Evolutionary conservation across 192 early-diverging fungal genomes (phyloP), one percentile per base, ranked within the genome.

Genomic region (Backusella parvicylindrica): DNA sequence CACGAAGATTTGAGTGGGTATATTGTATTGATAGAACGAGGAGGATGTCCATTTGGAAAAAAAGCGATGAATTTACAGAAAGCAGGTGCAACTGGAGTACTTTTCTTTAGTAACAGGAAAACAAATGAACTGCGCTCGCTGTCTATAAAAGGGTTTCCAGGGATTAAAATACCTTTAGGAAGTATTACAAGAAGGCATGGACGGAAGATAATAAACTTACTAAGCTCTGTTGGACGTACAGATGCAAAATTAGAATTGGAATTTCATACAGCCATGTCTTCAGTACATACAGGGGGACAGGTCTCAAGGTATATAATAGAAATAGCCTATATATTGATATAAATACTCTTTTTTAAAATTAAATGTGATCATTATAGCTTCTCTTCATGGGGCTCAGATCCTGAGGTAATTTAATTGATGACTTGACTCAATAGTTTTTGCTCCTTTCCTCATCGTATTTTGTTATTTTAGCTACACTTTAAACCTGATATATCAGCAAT

Each of bases 311-410:
- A 56, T 74, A 47, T 67, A n/a, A n/a, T 69, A 47, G 71, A 66
- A 0, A 77, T 63, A 28, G n/a, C n/a, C n/a, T n/a, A 75, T 80
- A 13, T 73, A 75, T 75, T 5, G 60, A 47, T 75, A 70, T 75
- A 50, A 50, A 18, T 2, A 49, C 63, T n/a, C n/a, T n/a, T n/a
- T n/a, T n/a, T 50, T 64, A 73, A 28, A 74, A 64, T 18, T 84
- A 81, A 64, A 66, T 74, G n/a, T 60, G 76, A 83, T 40, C 86
- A 84, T 35, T 66, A 35, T 49, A 75, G 66, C 3, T 95, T 92
- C 71, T 92, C 92, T 21, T 91, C 91, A 16, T 88, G 86, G 81
- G 95, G 95, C 11, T 67, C 66, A 11, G 66, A 75, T 68, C 41
- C 74, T 33, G 74, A 68, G 66, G 74, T 75, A 75, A 43, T 21